Evolutionary conservation across 371 early-diverging fungal species (phyloP).

Genomic region (Modicella reniformis): DNA sequence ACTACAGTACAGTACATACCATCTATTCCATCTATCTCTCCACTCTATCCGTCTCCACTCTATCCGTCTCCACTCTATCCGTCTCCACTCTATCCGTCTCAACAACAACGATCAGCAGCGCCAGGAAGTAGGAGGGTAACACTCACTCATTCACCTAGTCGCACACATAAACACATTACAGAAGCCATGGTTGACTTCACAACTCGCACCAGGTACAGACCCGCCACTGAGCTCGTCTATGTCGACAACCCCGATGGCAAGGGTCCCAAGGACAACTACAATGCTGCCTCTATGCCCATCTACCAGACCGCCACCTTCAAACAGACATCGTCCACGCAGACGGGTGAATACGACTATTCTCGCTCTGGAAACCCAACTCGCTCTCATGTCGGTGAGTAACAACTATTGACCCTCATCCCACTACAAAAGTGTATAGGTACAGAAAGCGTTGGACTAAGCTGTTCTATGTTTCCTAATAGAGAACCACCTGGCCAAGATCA

Average conservation of each 20-base stretch:
- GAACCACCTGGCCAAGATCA: conserved; percentile 86
- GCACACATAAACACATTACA: background rate
- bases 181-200: conserved; percentile 50
- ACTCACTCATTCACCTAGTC: background rate
- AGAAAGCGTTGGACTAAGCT: background rate
- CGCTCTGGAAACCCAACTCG: conserved; percentile 92
- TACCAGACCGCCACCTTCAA: conserved; percentile 98
- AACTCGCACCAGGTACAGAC: conserved; percentile 71
- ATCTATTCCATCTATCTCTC: background rate
- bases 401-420: background rate
- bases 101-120: background rate
- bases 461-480: conserved; percentile 57
- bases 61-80: background rate
- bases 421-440: background rate
- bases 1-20: background rate
- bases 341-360: conserved; percentile 93
- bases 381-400: conserved; percentile 76
- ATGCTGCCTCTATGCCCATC: conserved; percentile 92
- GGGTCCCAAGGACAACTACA: conserved; percentile 80
- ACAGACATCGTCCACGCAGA: conserved; percentile 79
- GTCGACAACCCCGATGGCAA: conserved; percentile 74
- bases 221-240: conserved; percentile 89
- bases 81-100: conserved; percentile 2
- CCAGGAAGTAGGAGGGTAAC: no score
- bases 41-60: background rate